These are phyloP conservation scores for Tylopilus intermedius DNA, from an alignment of 768 basidiomycete genomes.

Conservation along the genomic window DNA sequence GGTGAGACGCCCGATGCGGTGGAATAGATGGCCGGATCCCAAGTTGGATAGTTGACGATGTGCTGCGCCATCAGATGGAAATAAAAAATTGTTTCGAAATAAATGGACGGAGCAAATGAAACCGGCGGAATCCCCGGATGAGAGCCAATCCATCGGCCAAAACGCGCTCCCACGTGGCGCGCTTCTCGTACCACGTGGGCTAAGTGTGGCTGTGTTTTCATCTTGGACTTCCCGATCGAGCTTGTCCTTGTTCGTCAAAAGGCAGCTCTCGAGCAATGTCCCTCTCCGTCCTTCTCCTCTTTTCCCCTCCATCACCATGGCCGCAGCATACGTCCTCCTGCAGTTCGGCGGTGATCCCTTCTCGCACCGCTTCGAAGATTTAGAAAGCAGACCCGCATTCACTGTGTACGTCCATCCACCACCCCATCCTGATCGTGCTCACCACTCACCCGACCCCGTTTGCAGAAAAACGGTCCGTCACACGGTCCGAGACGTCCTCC, in stretches of 20 bases:
- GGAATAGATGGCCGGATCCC: neutral
- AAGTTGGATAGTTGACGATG: neutral
- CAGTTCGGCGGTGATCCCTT: slow-evolving; percentile 66
- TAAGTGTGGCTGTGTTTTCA: slow-evolving; percentile 28
- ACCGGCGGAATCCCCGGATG: slow-evolving; percentile 9
- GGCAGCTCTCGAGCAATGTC: slow-evolving; percentile 15
- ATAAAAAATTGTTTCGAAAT: neutral
- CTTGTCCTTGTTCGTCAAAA: slow-evolving; percentile 38
- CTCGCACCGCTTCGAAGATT: slow-evolving; percentile 56
- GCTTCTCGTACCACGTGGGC: slow-evolving; percentile 29
- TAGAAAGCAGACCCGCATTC: slow-evolving; percentile 60
- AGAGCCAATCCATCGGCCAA: slow-evolving; percentile 10
- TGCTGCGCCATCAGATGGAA: neutral
- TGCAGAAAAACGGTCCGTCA: slow-evolving; percentile 22
- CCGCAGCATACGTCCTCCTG: slow-evolving; percentile 45
- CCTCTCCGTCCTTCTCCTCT: slow-evolving; percentile 13
- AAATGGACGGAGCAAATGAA: slow-evolving; percentile 7
- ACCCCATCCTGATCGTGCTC: slow-evolving; percentile 1
- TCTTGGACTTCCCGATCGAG: slow-evolving; percentile 37
- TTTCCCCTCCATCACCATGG: slow-evolving; percentile 28
- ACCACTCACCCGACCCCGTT: neutral
- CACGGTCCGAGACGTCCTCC: neutral
- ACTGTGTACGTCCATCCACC: slow-evolving; percentile 47
- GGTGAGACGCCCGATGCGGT: neutral
- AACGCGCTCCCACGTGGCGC: slow-evolving; percentile 34